phyloP scores from a whole-genome alignment of 768 basidiomycete genomes.

The Leccinum imitatum region DNA sequence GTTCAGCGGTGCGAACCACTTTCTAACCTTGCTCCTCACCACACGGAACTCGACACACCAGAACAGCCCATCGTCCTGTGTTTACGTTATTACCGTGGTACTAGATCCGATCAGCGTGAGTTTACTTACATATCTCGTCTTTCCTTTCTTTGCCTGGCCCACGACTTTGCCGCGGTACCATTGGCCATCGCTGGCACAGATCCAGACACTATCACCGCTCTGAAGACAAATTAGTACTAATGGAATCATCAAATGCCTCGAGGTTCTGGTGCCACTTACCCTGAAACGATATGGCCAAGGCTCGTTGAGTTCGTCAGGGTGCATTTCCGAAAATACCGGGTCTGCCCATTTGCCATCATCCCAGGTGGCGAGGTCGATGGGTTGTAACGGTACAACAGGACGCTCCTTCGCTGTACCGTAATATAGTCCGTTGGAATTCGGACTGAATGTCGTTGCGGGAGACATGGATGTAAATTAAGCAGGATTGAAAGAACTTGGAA shows the following conservation, averaged over 20 bases:
- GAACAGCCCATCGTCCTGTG: conserved; percentile 49
- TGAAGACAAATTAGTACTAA: conserved; percentile 18
- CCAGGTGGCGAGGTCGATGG: conserved; percentile 29
- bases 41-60: conserved; percentile 51
- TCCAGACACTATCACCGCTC: conserved; percentile 53
- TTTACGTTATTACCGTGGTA: neutral
- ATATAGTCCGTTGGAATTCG: neutral
- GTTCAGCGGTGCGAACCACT: conserved; percentile 62
- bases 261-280: conserved; percentile 16
- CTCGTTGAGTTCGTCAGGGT: conserved; percentile 47
- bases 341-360: conserved; percentile 25
- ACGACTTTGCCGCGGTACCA: conserved; percentile 53
- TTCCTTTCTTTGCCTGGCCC: conserved; percentile 43
- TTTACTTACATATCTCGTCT: conserved; percentile 45
- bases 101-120: neutral
- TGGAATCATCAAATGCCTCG: neutral
- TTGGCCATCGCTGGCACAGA: conserved; percentile 47
- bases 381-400: conserved; percentile 5
- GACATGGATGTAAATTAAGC: conserved; percentile 5
- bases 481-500: neutral
- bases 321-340: conserved; percentile 20
- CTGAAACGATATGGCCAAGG: conserved; percentile 53
- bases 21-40: conserved; percentile 42
- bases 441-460: neutral
- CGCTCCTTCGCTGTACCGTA: neutral